Evolutionary conservation across 306 rosid genomes (phyloP).

Genomic region (Vigna radiata): DNA sequence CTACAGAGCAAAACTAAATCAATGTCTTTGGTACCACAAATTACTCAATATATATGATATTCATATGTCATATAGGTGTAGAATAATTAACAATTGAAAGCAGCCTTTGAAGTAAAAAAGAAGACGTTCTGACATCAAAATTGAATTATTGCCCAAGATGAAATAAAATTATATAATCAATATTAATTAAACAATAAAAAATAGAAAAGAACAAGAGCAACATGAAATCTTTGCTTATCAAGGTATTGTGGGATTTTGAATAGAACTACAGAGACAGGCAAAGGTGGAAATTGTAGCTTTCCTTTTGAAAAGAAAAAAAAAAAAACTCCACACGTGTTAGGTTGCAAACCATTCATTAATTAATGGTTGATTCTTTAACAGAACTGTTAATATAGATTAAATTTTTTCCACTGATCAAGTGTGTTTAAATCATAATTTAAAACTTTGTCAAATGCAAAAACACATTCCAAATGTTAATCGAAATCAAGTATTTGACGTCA

Average conservation of each 20-base stretch:
- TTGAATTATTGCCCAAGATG: background rate
- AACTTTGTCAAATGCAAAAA: too few relatives aligned
- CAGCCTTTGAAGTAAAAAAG: slow-evolving; percentile 13
- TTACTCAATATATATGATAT: too few relatives aligned
- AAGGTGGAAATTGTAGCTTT: slow-evolving; percentile 31
- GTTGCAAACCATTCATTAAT: slow-evolving; percentile 17
- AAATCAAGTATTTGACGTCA: too few relatives aligned
- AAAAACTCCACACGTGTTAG: slow-evolving; percentile 7
- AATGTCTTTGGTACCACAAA: background rate
- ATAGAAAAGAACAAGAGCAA: slow-evolving; percentile 10
- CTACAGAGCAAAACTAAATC: background rate
- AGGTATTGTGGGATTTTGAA: slow-evolving; percentile 34
- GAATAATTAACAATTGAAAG: slow-evolving; percentile 1
- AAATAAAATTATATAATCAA: background rate
- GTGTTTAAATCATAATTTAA: too few relatives aligned
- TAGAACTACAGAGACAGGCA: slow-evolving; percentile 10
- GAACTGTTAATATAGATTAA: background rate
- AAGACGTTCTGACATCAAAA: slow-evolving; percentile 20
- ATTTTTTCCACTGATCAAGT: too few relatives aligned
- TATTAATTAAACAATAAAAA: background rate
- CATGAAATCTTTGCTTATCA: slow-evolving; percentile 8
- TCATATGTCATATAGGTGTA: background rate
- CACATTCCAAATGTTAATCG: too few relatives aligned
- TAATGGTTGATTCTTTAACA: background rate
- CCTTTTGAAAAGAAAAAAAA: background rate